Evolutionary conservation across 2,329 filamentous ascomycete genomes (phyloP), one percentile per base, ranked within the genome.

Genomic region (Colletotrichum sp.): DNA sequence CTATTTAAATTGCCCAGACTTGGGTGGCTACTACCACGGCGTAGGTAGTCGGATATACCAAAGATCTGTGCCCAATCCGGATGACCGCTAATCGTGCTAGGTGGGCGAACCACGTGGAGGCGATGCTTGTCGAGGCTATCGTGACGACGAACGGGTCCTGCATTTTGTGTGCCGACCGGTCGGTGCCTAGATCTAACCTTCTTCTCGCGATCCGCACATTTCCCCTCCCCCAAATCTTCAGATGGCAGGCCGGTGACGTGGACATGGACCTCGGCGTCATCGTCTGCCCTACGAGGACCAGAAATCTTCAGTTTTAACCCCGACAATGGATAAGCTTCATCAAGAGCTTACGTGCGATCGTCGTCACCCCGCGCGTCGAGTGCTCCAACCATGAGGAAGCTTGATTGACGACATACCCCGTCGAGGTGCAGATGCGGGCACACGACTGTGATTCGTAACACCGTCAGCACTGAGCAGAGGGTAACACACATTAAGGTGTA

Each of bases 271-370:
- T 52, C 44, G 44, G n/a, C 44, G 55, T 34, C 39, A 44, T 64
- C 39, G 57, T 36, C 29, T 11, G 55, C 29, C 59, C 29, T 63
- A 25, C 25, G 34, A 61, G 62, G 68, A 34, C 62, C 22, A 25
- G 34, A 34, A 52, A 15, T 27, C 25, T 49, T 52, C 44, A 71
- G 52, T 39, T 6, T 64, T 16, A 19, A 44, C 29, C 6, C 29
- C 32, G 34, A 39, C 25, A 12, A 64, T n/a, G 44, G 44, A 52
- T 34, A 39, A 64, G 71, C 69, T 71, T 65, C 22, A 71, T n/a
- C 9, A 22, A 27, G 49, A 62, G 70, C 70, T 77, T 77, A 77
- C 75, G 75, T 75, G 75, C 66, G 71, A 63, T 71, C 65, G 71
- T 75, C 75, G 75, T 77, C 75, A 77, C 55, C 71, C 52, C 49